Base-by-base conservation (phyloP, 441 rosid genomes). In the Bocquillonia castaneifolia region DNA sequence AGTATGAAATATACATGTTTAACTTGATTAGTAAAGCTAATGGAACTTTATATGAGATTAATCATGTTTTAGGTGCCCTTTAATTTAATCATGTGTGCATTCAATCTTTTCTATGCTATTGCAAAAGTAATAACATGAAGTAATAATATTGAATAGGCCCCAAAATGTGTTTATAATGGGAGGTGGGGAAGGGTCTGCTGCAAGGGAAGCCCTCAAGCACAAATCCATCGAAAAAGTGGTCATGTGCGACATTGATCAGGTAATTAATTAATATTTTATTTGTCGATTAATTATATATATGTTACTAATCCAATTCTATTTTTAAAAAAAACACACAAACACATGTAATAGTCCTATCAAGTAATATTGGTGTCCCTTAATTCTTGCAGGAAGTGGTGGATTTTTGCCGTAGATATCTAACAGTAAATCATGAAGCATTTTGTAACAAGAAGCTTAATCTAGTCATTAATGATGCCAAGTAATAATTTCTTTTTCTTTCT, bases 171-270 rank as follows among this genome's bases (percentile, higher is more conserved):
- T 90, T 72, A 89, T 93, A 59, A 93, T 93, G 98, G 98, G 98
- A 64, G 98, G 97, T 32, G 98, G 97, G 3, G 98, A 93, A 79
- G 98, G 98, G 17, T 93, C 98, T 63, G 88, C 98, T 40, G 97
- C 98, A 18, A 89, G 98, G 70, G 98, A 93, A 77, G 85, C 83
- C 40, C 85, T 93, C 50, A 88, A 84, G 81, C 97, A 93, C 70
- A 74, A 75, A 37, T 71, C 88, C 0, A 78, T 89, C 18, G 89
- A 89, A 51, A 78, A 81, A 76, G 96, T 93, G 25, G 96, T 93
- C 73, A 90, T 93, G 97, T 93, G 98, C 78, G 98, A 90, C 48
- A 93, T 93, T 10, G 98, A 93, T 71, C 78, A 84, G 92, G 98
- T 92, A 78, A 56, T 2, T 44, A 53, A 45, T 10, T 18, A 1